Evolutionary conservation across 73 alveolate species (phyloP).

Genomic region (Tetrahymena borealis): DNA sequence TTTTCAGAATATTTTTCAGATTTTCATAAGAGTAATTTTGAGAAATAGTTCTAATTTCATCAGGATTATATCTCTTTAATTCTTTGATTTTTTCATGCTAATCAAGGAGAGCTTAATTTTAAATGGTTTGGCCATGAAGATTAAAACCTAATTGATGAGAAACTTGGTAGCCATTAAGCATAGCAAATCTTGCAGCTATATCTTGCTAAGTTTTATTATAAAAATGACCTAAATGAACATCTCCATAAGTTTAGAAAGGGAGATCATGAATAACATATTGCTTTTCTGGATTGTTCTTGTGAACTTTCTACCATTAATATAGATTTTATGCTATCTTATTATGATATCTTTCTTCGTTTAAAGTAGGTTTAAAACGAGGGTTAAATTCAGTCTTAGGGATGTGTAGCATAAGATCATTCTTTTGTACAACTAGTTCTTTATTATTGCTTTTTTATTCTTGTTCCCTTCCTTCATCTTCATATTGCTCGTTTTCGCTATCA

Average conservation of each 20-base stretch:
- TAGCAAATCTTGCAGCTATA: slow-evolving; percentile 70
- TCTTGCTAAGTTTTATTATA: slow-evolving; percentile 73
- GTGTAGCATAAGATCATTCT: neutral
- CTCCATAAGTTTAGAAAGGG: slow-evolving; percentile 85
- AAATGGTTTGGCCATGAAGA: neutral
- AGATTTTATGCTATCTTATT: neutral
- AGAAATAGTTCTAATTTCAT: neutral
- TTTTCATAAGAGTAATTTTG: neutral
- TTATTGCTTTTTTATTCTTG: neutral
- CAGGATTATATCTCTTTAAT: neutral
- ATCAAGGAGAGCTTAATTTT: neutral
- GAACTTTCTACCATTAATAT: neutral
- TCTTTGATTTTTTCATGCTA: neutral
- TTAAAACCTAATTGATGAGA: neutral
- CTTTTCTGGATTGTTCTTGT: neutral
- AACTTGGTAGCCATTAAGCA: slow-evolving; percentile 26
- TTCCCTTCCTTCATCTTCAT: neutral
- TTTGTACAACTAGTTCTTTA: neutral
- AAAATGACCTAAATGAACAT: slow-evolving; percentile 78
- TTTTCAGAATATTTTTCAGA: neutral
- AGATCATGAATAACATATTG: slow-evolving; percentile 69
- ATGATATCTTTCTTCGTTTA: neutral
- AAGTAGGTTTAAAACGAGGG: neutral
- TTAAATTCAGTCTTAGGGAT: neutral
- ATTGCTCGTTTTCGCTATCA: neutral